A percentile compares a stretch with the other conserved stretches of the same genome.
These are phyloP conservation scores for Knufia petricola DNA, from an alignment of 2,329 filamentous ascomycete species.

Conservation along the genomic window DNA sequence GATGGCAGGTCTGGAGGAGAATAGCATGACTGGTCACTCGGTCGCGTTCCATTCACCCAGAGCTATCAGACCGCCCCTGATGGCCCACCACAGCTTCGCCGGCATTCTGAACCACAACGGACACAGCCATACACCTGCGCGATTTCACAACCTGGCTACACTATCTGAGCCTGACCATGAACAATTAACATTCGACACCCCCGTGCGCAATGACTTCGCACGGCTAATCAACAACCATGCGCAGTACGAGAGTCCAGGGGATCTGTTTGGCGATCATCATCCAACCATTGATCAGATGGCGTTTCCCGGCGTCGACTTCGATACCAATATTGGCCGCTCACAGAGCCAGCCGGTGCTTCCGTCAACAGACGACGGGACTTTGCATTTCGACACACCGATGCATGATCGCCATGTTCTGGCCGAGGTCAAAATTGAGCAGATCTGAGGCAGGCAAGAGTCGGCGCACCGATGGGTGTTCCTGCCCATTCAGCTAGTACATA, in stretches of 20 bases:
- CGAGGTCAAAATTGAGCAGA: neutral
- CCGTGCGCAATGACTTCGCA: constrained; percentile 5
- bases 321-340: neutral
- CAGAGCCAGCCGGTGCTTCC: constrained; percentile 6
- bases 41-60: constrained; percentile 2
- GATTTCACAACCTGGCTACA: too few relatives aligned
- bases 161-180: neutral
- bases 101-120: neutral
- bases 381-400: neutral
- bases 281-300: neutral
- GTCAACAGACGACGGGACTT: neutral
- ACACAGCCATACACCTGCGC: too few relatives aligned
- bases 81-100: constrained; percentile 11
- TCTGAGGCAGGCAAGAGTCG: too few relatives aligned
- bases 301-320: too few relatives aligned
- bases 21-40: neutral
- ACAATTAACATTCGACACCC: constrained; percentile 2
- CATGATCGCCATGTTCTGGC: neutral
- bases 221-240: neutral
- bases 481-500: too few relatives aligned
- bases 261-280: neutral
- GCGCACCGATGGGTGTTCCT: too few relatives aligned
- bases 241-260: neutral
- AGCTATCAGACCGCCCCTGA: constrained; percentile 3
- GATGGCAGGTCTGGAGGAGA: neutral